Conservation (phyloP, 2,329 filamentous ascomycete species). For the Beauveria asiatica region DNA sequence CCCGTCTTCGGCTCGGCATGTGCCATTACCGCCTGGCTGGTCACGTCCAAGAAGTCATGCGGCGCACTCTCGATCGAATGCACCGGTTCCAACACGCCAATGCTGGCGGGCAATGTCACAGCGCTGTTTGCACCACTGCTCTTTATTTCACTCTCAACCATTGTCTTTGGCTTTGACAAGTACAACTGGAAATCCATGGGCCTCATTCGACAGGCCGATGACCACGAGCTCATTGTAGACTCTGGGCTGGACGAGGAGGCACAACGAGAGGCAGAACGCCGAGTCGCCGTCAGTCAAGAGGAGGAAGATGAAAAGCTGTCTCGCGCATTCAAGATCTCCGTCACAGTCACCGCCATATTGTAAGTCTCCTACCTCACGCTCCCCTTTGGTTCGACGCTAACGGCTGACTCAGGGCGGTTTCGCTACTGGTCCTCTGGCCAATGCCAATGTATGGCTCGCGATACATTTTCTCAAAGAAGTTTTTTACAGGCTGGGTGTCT, state of each 20-base stretch:
- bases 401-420: constrained; percentile 40
- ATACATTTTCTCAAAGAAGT: constrained; percentile 53
- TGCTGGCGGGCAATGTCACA: constrained; percentile 77
- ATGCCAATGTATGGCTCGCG: constrained; percentile 81
- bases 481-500: constrained; percentile 68
- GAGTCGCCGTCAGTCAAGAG: constrained; percentile 21
- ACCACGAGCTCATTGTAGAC: constrained; percentile 58
- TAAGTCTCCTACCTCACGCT: constrained; percentile 8
- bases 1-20: constrained; percentile 59
- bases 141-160: constrained; percentile 70
- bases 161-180: constrained; percentile 49
- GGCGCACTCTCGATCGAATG: constrained; percentile 61
- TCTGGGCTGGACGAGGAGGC: constrained; percentile 40
- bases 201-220: constrained; percentile 68
- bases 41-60: constrained; percentile 61
- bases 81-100: constrained; percentile 75
- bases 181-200: constrained; percentile 86
- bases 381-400: background rate
- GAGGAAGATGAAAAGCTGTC: constrained; percentile 42
- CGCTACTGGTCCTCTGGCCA: constrained; percentile 76
- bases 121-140: constrained; percentile 65
- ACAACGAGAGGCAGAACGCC: constrained; percentile 14
- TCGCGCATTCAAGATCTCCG: constrained; percentile 42
- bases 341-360: constrained; percentile 25
- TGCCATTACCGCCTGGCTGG: constrained; percentile 66